Conservation (phyloP, 2,329 filamentous ascomycete species). For the Stagonosporopsis vannaccii region DNA sequence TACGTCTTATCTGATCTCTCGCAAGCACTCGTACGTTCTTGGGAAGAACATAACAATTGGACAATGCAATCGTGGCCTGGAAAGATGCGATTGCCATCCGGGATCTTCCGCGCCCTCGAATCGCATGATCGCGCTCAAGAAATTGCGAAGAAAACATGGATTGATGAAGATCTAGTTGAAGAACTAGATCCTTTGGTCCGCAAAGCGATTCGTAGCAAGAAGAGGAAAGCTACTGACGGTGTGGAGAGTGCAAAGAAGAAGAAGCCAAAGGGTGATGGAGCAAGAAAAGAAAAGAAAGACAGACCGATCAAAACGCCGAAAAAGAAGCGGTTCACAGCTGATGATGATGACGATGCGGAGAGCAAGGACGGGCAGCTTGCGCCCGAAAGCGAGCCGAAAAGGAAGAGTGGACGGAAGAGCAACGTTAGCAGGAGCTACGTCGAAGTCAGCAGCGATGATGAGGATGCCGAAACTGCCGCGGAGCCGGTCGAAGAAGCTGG, state of each 20-base stretch:
- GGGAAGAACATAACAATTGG: constrained; percentile 86
- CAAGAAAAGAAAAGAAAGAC: constrained; percentile 37
- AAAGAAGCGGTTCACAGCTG: constrained; percentile 40
- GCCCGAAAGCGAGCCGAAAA: constrained; percentile 52
- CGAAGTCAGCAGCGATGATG: constrained; percentile 54
- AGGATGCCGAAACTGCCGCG: constrained; percentile 45
- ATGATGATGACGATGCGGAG: constrained; percentile 45
- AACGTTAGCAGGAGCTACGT: constrained; percentile 53
- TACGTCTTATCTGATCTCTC: constrained; percentile 90
- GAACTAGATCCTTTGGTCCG: constrained; percentile 79
- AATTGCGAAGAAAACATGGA: constrained; percentile 84
- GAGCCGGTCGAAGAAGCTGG: constrained; percentile 26
- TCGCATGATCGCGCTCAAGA: constrained; percentile 81
- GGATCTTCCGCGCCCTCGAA: constrained; percentile 77
- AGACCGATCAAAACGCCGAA: constrained; percentile 49
- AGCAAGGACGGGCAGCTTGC: constrained; percentile 30
- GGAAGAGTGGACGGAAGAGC: constrained; percentile 53
- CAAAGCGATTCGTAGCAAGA: constrained; percentile 68
- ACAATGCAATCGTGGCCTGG: constrained; percentile 82
- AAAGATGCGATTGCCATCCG: constrained; percentile 80
- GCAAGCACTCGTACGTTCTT: constrained; percentile 81
- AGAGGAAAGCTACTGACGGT: constrained; percentile 46
- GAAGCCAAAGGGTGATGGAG: constrained; percentile 35
- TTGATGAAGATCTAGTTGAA: constrained; percentile 77
- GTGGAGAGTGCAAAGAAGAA: constrained; percentile 46